Conservation (phyloP, 1,139 yeast species). For the Hansenula sp. region DNA sequence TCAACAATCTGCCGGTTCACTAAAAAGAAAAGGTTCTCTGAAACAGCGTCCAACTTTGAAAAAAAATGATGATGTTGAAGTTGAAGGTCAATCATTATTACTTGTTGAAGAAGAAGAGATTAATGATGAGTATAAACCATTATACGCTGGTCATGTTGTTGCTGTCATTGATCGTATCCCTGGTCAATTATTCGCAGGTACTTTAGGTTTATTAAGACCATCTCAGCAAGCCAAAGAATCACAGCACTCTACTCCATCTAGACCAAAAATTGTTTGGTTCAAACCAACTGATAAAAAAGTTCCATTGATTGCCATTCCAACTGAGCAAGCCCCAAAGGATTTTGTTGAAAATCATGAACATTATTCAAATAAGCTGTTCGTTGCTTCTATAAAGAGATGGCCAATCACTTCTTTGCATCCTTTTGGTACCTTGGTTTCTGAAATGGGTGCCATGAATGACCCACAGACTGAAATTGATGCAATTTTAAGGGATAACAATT, state of each 20-base stretch:
- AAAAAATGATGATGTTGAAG: slow-evolving; percentile 97
- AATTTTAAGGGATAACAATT: slow-evolving; percentile 87
- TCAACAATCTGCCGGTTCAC: slow-evolving; percentile 31
- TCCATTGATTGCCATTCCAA: slow-evolving; percentile 95
- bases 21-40: slow-evolving; percentile 84
- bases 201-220: slow-evolving; percentile 89
- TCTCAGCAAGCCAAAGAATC: slow-evolving; percentile 87
- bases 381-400: slow-evolving; percentile 97
- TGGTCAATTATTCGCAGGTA: slow-evolving; percentile 92
- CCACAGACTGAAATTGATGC: slow-evolving; percentile 82
- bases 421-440: slow-evolving; percentile 88
- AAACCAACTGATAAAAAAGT: slow-evolving; percentile 97
- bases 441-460: slow-evolving; percentile 78
- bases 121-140: slow-evolving; percentile 87
- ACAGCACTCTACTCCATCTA: slow-evolving; percentile 32
- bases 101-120: slow-evolving; percentile 95
- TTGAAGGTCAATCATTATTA: slow-evolving; percentile 91
- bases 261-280: slow-evolving; percentile 97
- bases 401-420: slow-evolving; percentile 98
- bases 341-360: slow-evolving; percentile 89
- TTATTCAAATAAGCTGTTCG: slow-evolving; percentile 78
- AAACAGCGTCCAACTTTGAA: slow-evolving; percentile 98
- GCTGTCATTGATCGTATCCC: slow-evolving; percentile 97
- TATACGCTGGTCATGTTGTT: slow-evolving; percentile 97
- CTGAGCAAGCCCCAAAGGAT: slow-evolving; percentile 96